A percentile compares a stretch with the other conserved stretches of the same genome.
phyloP scores from a whole-genome alignment of 2,329 filamentous ascomycete species.

The Aspergillus fumigatiaffinis region DNA sequence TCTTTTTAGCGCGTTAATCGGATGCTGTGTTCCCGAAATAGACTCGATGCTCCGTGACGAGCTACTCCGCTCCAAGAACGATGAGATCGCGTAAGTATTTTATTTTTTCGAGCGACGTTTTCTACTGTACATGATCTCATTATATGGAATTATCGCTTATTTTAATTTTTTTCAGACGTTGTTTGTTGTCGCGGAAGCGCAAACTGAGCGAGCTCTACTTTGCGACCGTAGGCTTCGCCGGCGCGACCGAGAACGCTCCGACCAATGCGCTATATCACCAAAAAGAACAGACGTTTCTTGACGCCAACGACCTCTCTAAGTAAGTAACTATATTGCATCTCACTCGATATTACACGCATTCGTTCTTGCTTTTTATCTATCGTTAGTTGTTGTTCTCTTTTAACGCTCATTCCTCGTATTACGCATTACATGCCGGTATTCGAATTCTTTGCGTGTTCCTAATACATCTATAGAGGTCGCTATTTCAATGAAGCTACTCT shows the following conservation, averaged over 20 bases:
- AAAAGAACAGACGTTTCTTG: constrained; percentile 52
- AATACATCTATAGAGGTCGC: constrained; percentile 45
- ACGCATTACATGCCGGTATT: constrained; percentile 1
- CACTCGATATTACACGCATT: not conserved
- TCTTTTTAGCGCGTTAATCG: constrained; percentile 47
- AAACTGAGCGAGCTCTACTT: constrained; percentile 86
- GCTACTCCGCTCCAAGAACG: constrained; percentile 48
- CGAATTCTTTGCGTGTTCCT: constrained; percentile 3
- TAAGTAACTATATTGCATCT: constrained; percentile 35
- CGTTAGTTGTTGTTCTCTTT: not conserved
- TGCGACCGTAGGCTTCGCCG: constrained; percentile 60
- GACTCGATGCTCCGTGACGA: constrained; percentile 49
- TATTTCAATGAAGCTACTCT: constrained; percentile 55
- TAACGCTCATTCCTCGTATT: not conserved
- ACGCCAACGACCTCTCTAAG: constrained; percentile 56
- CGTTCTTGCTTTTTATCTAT: constrained; percentile 1
- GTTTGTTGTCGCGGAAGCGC: constrained; percentile 78
- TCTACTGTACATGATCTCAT: constrained; percentile 12
- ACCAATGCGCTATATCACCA: constrained; percentile 51
- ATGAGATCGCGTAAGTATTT: constrained; percentile 50
- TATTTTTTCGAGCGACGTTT: constrained; percentile 26
- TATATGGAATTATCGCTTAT: constrained; percentile 33
- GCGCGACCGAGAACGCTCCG: constrained; percentile 51
- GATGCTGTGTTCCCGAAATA: constrained; percentile 47
- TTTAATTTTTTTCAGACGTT: constrained; percentile 40